Evolutionary conservation across 2,329 filamentous ascomycete genomes (phyloP).

Genomic region (Fusarium robinianum): DNA sequence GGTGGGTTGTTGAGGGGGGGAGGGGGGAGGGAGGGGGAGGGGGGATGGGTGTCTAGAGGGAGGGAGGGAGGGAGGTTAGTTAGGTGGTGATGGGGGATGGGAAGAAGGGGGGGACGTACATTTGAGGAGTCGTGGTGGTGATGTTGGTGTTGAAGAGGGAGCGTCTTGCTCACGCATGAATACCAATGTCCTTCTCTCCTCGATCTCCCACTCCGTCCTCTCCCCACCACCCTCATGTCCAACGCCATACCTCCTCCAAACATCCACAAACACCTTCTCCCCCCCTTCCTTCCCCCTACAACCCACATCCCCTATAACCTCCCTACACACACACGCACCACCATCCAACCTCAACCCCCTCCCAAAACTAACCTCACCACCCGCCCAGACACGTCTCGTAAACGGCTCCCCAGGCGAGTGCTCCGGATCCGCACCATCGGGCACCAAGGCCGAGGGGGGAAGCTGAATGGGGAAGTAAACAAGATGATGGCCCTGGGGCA

Average conservation of each 20-base stretch:
- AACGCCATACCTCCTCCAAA: constrained; percentile 52
- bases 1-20: constrained; percentile 68
- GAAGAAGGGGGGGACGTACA: constrained; percentile 35
- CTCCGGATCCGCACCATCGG: constrained; percentile 82
- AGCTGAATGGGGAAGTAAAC: constrained; percentile 82
- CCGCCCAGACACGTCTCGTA: constrained; percentile 84
- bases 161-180: constrained; percentile 51
- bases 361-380: constrained; percentile 70
- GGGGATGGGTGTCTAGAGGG: constrained; percentile 43
- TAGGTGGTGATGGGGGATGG: background rate
- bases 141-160: constrained; percentile 7
- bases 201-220: constrained; percentile 40
- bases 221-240: constrained; percentile 25
- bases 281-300: constrained; percentile 40
- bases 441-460: constrained; percentile 63
- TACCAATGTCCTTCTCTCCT: constrained; percentile 56
- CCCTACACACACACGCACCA: constrained; percentile 48
- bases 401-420: constrained; percentile 77
- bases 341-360: constrained; percentile 46
- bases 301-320: constrained; percentile 49
- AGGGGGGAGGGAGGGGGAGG: constrained; percentile 56
- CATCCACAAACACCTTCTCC: constrained; percentile 57
- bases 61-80: constrained; percentile 1
- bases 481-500: constrained; percentile 76
- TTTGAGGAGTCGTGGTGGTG: constrained; percentile 32